phyloP scores from a whole-genome alignment of 164 flowering plant species.

The Vitis amurensis region DNA sequence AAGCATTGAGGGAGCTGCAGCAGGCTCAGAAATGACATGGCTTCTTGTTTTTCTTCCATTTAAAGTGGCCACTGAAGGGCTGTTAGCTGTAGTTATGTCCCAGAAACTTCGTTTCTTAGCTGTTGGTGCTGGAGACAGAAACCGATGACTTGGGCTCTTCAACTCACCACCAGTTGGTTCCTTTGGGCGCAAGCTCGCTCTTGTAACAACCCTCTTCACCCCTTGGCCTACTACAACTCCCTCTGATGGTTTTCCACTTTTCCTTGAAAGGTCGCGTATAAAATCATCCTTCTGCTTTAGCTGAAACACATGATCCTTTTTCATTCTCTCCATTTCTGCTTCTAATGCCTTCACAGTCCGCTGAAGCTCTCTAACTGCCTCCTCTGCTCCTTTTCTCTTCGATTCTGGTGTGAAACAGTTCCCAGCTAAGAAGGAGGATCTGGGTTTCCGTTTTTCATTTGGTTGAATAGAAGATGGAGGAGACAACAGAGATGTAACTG shows the following conservation, averaged over 20 bases:
- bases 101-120: slow-evolving; percentile 86
- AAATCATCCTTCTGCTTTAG: slow-evolving; percentile 72
- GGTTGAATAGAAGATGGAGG: slow-evolving; percentile 49
- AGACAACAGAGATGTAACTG: slow-evolving; percentile 54
- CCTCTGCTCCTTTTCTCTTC: slow-evolving; percentile 51
- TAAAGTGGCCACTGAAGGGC: slow-evolving; percentile 63
- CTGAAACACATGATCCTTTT: slow-evolving; percentile 62
- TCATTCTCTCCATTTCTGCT: slow-evolving; percentile 67
- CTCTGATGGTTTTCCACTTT: slow-evolving; percentile 33
- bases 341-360: slow-evolving; percentile 54
- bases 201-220: slow-evolving; percentile 46
- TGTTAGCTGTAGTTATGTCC: slow-evolving; percentile 84
- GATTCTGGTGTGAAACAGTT: slow-evolving; percentile 73
- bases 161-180: slow-evolving; percentile 46
- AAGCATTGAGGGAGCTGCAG: slow-evolving; percentile 79
- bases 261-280: slow-evolving; percentile 54
- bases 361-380: slow-evolving; percentile 45
- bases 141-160: slow-evolving; percentile 70
- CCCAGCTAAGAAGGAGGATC: slow-evolving; percentile 47
- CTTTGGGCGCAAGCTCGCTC: slow-evolving; percentile 55
- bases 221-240: slow-evolving; percentile 20
- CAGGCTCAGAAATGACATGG: slow-evolving; percentile 48
- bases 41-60: slow-evolving; percentile 81
- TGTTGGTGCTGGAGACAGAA: slow-evolving; percentile 69
- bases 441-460: slow-evolving; percentile 46